Evolutionary conservation across 2,329 filamentous ascomycete species (phyloP).

Genomic region (Amauroascus verrucosus): DNA sequence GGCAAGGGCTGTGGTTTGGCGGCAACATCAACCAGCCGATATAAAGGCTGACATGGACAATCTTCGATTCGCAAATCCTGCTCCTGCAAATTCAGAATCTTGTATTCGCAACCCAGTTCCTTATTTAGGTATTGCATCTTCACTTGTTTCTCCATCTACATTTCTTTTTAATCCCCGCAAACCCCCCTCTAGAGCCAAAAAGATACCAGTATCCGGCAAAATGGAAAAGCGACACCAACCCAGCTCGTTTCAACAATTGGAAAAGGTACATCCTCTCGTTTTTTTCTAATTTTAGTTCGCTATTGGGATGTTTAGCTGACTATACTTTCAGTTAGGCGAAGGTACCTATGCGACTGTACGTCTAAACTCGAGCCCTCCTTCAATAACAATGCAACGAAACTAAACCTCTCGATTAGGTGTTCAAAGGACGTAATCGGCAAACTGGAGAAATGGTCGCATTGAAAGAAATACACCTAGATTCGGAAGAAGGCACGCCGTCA

Average conservation of each 20-base stretch:
- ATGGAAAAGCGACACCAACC: constrained; percentile 94
- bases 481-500: constrained; percentile 92
- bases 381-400: not conserved
- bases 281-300: not conserved
- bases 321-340: constrained; percentile 61
- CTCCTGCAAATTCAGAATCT: constrained; percentile 3
- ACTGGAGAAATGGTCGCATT: constrained; percentile 93
- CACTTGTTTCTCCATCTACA: constrained; percentile 29
- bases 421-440: constrained; percentile 95
- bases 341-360: constrained; percentile 94
- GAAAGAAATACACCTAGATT: constrained; percentile 98
- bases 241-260: constrained; percentile 97
- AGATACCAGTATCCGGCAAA: constrained; percentile 6
- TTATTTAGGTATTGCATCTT: constrained; percentile 26
- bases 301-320: not conserved
- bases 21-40: constrained; percentile 2
- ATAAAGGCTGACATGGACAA: constrained; percentile 13
- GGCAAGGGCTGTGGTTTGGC: constrained; percentile 2
- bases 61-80: not conserved
- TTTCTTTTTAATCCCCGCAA: constrained; percentile 27
- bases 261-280: constrained; percentile 48
- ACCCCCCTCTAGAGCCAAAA: constrained; percentile 14
- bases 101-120: constrained; percentile 7
- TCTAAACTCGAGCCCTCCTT: constrained; percentile 7
- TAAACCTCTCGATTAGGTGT: constrained; percentile 53